phyloP scores from a whole-genome alignment of 2,329 filamentous ascomycete genomes.

The Fusarium torreyae region DNA sequence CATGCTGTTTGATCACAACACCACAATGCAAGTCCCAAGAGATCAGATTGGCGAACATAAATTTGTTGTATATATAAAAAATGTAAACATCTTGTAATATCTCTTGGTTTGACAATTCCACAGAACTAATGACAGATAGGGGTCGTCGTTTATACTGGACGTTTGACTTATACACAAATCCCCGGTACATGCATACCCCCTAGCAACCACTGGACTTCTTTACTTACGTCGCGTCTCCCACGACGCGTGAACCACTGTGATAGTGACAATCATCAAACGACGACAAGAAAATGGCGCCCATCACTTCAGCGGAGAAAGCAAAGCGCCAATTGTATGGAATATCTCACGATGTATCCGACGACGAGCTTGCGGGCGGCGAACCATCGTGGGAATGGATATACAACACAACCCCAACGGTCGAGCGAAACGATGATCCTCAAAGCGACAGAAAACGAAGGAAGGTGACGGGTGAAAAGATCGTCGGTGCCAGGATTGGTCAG shows the following conservation, averaged over 20 bases:
- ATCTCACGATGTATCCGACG: slow-evolving; percentile 80
- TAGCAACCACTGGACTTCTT: slow-evolving; percentile 39
- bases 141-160: neutral
- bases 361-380: slow-evolving; percentile 84
- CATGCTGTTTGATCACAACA: neutral
- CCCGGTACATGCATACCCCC: slow-evolving; percentile 44
- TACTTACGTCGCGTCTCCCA: slow-evolving; percentile 50
- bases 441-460: slow-evolving; percentile 57
- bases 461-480: slow-evolving; percentile 66
- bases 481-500: slow-evolving; percentile 85
- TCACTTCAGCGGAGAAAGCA: slow-evolving; percentile 31
- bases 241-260: slow-evolving; percentile 48
- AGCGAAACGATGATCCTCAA: slow-evolving; percentile 48
- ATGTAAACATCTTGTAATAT: neutral
- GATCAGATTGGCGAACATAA: neutral
- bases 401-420: slow-evolving; percentile 52
- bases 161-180: slow-evolving; percentile 17
- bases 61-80: no score
- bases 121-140: neutral
- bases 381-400: slow-evolving; percentile 87
- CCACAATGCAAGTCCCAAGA: neutral
- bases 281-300: slow-evolving; percentile 47
- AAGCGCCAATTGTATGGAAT: slow-evolving; percentile 33
- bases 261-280: slow-evolving; percentile 26
- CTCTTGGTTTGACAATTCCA: neutral